phyloP scores from a whole-genome alignment of 768 basidiomycete genomes.

The Rhizopogon vesiculosus region DNA sequence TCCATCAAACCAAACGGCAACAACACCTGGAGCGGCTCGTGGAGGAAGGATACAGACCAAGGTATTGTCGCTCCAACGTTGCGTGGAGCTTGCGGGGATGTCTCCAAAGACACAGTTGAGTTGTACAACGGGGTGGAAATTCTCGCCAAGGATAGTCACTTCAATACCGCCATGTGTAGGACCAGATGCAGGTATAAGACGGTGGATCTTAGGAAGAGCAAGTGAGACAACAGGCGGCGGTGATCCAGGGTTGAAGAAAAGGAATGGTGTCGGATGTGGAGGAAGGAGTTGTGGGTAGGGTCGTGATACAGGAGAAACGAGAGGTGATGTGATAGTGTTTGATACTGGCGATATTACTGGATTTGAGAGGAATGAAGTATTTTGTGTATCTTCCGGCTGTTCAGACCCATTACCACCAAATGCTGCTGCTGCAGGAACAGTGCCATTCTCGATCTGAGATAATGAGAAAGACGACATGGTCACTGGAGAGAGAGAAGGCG shows the following conservation, averaged over 20 bases:
- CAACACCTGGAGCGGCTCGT: conserved; percentile 72
- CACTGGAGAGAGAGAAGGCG: conserved; percentile 19
- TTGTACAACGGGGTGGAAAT: conserved; percentile 74
- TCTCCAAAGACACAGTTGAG: conserved; percentile 86
- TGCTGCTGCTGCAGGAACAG: neutral
- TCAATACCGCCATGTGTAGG: conserved; percentile 93
- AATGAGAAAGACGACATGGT: conserved; percentile 10
- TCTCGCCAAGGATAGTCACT: conserved; percentile 88
- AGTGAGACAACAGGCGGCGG: conserved; percentile 42
- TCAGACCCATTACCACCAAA: neutral
- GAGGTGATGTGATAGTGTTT: conserved; percentile 12
- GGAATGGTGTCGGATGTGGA: conserved; percentile 47
- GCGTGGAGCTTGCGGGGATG: conserved; percentile 73
- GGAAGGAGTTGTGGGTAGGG: conserved; percentile 17
- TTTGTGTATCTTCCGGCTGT: neutral
- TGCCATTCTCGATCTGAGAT: conserved; percentile 1
- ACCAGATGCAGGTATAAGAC: conserved; percentile 78
- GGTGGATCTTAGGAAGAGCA: conserved; percentile 72
- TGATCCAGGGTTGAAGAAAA: conserved; percentile 56
- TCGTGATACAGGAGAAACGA: conserved; percentile 5
- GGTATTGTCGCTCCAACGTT: conserved; percentile 90
- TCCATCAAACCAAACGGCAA: conserved; percentile 86
- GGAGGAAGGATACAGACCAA: conserved; percentile 91
- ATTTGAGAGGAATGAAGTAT: conserved; percentile 10
- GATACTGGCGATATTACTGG: conserved; percentile 12